Evolutionary conservation across 73 alveolate species (phyloP).

Genomic region (Urostyla sp.): DNA sequence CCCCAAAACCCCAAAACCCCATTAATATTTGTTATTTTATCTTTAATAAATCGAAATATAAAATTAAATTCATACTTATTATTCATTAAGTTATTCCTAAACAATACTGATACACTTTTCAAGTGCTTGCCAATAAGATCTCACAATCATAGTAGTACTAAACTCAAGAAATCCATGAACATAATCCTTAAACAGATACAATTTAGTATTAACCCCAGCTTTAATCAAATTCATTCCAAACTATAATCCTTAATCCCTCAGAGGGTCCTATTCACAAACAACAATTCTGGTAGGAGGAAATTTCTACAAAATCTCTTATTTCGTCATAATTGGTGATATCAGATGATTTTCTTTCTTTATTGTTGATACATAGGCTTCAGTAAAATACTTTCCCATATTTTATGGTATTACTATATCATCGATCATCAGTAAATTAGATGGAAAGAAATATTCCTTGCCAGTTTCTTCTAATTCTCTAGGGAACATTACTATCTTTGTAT

Average conservation of each 20-base stretch:
- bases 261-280: constrained; percentile 36
- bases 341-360: constrained; percentile 68
- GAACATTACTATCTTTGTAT: constrained; percentile 53
- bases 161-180: constrained; percentile 29
- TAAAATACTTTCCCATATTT: constrained; percentile 74
- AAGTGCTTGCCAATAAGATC: too few relatives aligned
- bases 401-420: constrained; percentile 82
- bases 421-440: constrained; percentile 70
- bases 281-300: constrained; percentile 46
- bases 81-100: too few relatives aligned
- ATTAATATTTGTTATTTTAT: too few relatives aligned
- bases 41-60: too few relatives aligned
- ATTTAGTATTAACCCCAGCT: constrained; percentile 4
- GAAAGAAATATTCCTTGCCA: too few relatives aligned
- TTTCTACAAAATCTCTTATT: background rate
- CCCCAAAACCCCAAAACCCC: too few relatives aligned
- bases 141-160: too few relatives aligned
- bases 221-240: constrained; percentile 2
- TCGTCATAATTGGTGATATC: constrained; percentile 62
- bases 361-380: constrained; percentile 72
- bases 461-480: too few relatives aligned
- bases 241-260: constrained; percentile 25
- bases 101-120: too few relatives aligned
- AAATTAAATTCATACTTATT: too few relatives aligned
- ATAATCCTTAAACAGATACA: constrained; percentile 8